A percentile compares a stretch with the other conserved stretches of the same genome.
Evolutionary conservation across 805 yeast genomes (phyloP).

Genomic region (Metschnikowia reukaufii): DNA sequence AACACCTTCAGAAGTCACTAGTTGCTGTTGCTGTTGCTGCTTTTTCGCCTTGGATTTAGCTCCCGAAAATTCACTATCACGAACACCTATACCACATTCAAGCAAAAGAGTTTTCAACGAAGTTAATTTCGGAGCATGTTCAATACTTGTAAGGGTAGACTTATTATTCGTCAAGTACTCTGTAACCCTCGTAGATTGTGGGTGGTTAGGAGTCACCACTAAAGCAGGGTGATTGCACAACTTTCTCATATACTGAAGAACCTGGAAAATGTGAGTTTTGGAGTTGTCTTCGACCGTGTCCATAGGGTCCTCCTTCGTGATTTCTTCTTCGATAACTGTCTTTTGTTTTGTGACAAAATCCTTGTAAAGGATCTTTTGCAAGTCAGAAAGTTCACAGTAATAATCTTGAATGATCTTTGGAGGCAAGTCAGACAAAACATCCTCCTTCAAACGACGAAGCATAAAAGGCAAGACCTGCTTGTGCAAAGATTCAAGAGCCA

Average conservation of each 20-base stretch:
- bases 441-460: constrained; percentile 94
- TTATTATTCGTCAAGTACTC: constrained; percentile 58
- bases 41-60: constrained; percentile 27
- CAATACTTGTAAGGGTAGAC: constrained; percentile 64
- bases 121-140: constrained; percentile 85
- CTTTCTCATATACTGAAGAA: constrained; percentile 94
- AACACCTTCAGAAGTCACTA: constrained; percentile 55
- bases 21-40: constrained; percentile 34
- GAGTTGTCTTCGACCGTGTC: constrained; percentile 46
- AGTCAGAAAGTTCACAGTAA: constrained; percentile 90
- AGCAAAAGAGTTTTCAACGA: constrained; percentile 77
- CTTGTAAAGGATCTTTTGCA: constrained; percentile 83
- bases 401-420: constrained; percentile 98
- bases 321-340: constrained; percentile 62
- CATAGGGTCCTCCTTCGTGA: constrained; percentile 35
- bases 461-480: constrained; percentile 96
- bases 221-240: constrained; percentile 95
- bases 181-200: constrained; percentile 71
- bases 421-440: constrained; percentile 91
- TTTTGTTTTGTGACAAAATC: constrained; percentile 89
- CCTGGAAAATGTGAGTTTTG: constrained; percentile 95
- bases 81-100: constrained; percentile 88
- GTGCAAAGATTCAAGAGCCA: constrained; percentile 93
- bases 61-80: constrained; percentile 35
- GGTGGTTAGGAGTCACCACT: constrained; percentile 80